A percentile compares a stretch with the other conserved stretches of the same genome.
Evolutionary conservation across 2,329 filamentous ascomycete species (phyloP).

Genomic region (Alternaria gansuensis): DNA sequence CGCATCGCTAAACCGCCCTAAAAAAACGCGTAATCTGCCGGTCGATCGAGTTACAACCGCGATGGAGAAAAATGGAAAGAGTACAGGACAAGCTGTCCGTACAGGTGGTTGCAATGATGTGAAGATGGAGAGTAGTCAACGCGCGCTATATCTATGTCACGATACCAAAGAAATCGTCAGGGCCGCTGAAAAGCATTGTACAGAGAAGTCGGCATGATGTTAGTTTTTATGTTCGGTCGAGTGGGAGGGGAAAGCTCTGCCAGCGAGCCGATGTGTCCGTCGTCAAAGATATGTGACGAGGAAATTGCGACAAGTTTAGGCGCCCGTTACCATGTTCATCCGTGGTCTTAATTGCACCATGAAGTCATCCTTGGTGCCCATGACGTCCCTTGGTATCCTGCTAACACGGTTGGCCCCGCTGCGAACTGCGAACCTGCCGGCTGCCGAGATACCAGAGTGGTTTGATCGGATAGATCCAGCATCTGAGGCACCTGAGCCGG

Average conservation of each 20-base stretch:
- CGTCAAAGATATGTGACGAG: slow-evolving; percentile 21
- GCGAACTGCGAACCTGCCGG: slow-evolving; percentile 75
- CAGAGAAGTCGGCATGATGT: slow-evolving; percentile 27
- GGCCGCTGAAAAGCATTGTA: slow-evolving; percentile 27
- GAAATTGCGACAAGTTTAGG: slow-evolving; percentile 32
- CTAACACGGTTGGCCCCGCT: slow-evolving; percentile 86
- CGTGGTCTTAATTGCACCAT: slow-evolving; percentile 65
- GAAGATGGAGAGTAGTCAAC: slow-evolving; percentile 25
- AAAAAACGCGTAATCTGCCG: slow-evolving; percentile 27
- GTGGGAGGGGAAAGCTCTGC: slow-evolving; percentile 37
- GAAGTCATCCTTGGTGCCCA: slow-evolving; percentile 78
- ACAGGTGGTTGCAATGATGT: slow-evolving; percentile 19
- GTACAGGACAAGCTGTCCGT: slow-evolving; percentile 16
- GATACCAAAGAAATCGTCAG: slow-evolving; percentile 42
- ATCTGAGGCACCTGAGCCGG: slow-evolving; percentile 53
- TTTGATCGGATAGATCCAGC: slow-evolving; percentile 69
- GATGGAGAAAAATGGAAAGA: slow-evolving; percentile 22
- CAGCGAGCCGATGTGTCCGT: slow-evolving; percentile 41
- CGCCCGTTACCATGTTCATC: slow-evolving; percentile 59
- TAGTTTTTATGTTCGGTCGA: slow-evolving; percentile 36
- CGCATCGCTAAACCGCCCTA: slow-evolving; percentile 31
- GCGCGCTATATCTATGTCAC: slow-evolving; percentile 44
- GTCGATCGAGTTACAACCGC: slow-evolving; percentile 27
- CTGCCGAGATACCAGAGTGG: slow-evolving; percentile 77
- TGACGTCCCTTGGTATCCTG: slow-evolving; percentile 79